phyloP scores from a whole-genome alignment of 1,284 basidiomycete species.

The Nidula niveotomentosa region DNA sequence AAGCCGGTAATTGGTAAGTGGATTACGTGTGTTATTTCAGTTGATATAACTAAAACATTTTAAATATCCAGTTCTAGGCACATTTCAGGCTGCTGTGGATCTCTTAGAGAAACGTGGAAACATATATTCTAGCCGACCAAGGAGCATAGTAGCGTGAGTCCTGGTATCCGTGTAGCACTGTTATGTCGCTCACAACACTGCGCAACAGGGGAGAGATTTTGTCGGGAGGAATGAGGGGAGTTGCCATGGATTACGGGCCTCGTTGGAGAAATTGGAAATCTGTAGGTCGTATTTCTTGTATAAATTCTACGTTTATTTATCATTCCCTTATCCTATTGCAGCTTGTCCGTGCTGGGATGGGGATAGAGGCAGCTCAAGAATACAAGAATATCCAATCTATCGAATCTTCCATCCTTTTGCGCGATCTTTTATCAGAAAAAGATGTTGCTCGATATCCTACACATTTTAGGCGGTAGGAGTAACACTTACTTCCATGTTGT shows the following conservation, averaged over 20 bases:
- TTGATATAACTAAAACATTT: slow-evolving; percentile 7
- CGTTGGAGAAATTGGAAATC: slow-evolving; percentile 30
- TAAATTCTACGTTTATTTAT: too few species aligned
- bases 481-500: background rate
- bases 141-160: slow-evolving; percentile 27
- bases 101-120: slow-evolving; percentile 32
- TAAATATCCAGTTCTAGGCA: slow-evolving; percentile 22
- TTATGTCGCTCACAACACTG: too few species aligned
- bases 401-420: slow-evolving; percentile 21
- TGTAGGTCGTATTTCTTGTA: slow-evolving; percentile 11
- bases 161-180: too few species aligned
- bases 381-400: slow-evolving; percentile 22
- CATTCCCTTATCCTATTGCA: background rate
- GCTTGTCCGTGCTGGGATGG: slow-evolving; percentile 25
- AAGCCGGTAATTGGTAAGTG: slow-evolving; percentile 17
- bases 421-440: slow-evolving; percentile 16
- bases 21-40: background rate
- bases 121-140: slow-evolving; percentile 37
- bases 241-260: slow-evolving; percentile 26
- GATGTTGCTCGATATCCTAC: slow-evolving; percentile 9
- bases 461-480: slow-evolving; percentile 17
- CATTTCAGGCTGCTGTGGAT: slow-evolving; percentile 22
- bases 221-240: slow-evolving; percentile 25
- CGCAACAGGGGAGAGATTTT: slow-evolving; percentile 21
- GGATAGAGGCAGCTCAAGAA: slow-evolving; percentile 19